Evolutionary conservation across 1,139 yeast genomes (phyloP), one percentile per base, ranked within the genome.

Genomic region (Suhomyces panamericanus): DNA sequence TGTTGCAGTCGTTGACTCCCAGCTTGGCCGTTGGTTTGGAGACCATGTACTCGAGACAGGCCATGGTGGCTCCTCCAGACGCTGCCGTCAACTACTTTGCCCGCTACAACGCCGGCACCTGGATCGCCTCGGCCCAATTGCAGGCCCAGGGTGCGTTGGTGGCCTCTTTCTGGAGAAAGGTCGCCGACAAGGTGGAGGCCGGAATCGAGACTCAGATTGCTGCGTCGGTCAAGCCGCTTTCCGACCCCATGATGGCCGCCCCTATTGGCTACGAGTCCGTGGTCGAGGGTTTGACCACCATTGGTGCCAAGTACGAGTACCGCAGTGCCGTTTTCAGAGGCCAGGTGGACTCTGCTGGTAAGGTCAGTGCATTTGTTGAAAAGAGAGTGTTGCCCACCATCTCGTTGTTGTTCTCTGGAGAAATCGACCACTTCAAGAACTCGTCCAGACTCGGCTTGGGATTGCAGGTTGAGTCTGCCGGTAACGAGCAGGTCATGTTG

Each of bases 291-390:
- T 80, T 81, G 58, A 91, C 99, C 59, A 87, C 97, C 52, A 68
- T 93, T 48, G 99, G 97, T 70, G 96, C 97, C 60, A 93, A 91
- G 74, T 93, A 93, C 71, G 99, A 93, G 74, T 95, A 90, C 80
- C 90, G 97, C 74, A 95, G 90, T 71, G 85, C 96, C 49, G 85
- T 89, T 46, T 90, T 89, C 81, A 85, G 99, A 70, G 98, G 98
- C 61, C 96, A 91, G 70, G 64, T 93, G 52, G 97, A 91, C 70
- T 83, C 96, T 44, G 77, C 79, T 50, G 99, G 99, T 69, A 90
- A 88, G 73, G 95, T 93, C 46, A 79, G 87, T 48, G 89, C 93
- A 57, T 84, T 89, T 74, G 77, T 93, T 66, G 99, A 93, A 75
- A 90, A 90, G 77, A 85, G 96, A 68, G 83, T 95, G 47, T 78